These are phyloP conservation scores for Coemansia sp. DNA, from an alignment of 371 early-diverging fungal species.

Conservation along the genomic window DNA sequence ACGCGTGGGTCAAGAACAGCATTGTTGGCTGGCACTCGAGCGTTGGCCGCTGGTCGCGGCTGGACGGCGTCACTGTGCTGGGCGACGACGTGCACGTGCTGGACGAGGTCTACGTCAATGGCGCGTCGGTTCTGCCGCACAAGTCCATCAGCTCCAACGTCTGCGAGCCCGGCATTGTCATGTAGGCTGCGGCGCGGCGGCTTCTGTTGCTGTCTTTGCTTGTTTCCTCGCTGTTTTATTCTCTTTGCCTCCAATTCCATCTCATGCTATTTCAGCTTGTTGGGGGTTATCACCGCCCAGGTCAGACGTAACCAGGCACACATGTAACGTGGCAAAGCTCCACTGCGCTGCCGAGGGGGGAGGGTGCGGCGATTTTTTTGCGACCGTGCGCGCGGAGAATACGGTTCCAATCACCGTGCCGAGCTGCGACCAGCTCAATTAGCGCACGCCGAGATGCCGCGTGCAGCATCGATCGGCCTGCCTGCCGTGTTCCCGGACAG, in stretches of 20 bases:
- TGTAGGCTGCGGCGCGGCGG: conserved; percentile 61
- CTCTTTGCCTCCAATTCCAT: background rate
- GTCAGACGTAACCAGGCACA: background rate
- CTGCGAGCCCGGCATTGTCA: conserved; percentile 91
- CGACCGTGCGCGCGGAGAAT: background rate
- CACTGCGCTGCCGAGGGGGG: background rate
- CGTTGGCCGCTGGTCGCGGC: conserved; percentile 89
- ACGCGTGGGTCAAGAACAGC: conserved; percentile 85
- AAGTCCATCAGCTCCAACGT: conserved; percentile 83
- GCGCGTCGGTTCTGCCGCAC: conserved; percentile 92
- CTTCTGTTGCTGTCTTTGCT: background rate
- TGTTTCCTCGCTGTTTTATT: conserved; percentile 1
- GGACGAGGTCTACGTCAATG: conserved; percentile 93
- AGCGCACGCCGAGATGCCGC: background rate
- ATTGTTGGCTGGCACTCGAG: conserved; percentile 98
- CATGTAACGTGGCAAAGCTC: background rate
- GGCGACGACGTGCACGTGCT: conserved; percentile 93
- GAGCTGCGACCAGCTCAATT: background rate
- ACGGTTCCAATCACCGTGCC: background rate
- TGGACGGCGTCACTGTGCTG: conserved; percentile 90
- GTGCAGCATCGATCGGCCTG: background rate
- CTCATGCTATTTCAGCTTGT: no score
- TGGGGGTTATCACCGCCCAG: background rate
- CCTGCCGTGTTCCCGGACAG: background rate
- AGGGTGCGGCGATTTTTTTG: background rate